Base-by-base conservation (phyloP, 208 protist genomes). In the Strigomonas oncopelti region DNA sequence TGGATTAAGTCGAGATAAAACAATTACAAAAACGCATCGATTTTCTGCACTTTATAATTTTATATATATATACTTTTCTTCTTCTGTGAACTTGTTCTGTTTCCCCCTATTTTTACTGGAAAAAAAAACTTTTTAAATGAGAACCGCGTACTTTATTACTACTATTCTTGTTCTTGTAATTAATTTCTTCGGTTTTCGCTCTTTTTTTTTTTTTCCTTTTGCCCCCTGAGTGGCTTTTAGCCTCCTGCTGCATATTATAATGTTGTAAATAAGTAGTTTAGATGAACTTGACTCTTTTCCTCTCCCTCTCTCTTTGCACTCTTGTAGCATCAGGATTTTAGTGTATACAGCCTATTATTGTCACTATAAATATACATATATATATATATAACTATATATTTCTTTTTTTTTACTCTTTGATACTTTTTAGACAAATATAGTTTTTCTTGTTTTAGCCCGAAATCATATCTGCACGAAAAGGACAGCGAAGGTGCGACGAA, bases 71-170 rank as follows among this genome's bases (percentile, higher is more conserved):
- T n/a, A n/a, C n/a, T n/a, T n/a, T n/a, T n/a, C n/a, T n/a, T n/a
- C n/a, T n/a, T n/a, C n/a, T n/a, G n/a, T n/a, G n/a, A n/a, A n/a
- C n/a, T n/a, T n/a, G n/a, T n/a, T n/a, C n/a, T n/a, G n/a, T n/a
- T n/a, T n/a, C n/a, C n/a, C n/a, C n/a, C n/a, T n/a, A n/a, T n/a
- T n/a, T n/a, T n/a, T n/a, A n/a, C n/a, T n/a, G n/a, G n/a, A n/a
- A n/a, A n/a, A n/a, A n/a, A n/a, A n/a, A n/a, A n/a, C n/a, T n/a
- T n/a, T n/a, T n/a, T n/a, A n/a, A n/a, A n/a, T n/a, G n/a, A n/a
- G n/a, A n/a, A n/a, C n/a, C n/a, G 96, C 97, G 92, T 84, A 94
- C 14, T n/a, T 5, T 59, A 5, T 27, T 59, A 24, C 36, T 42
- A 8, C 13, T 29, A 22, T 32, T 56, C 3, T 3, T 24, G 55